Conservation (phyloP, 148 eudicot species). For the Chenopodium quinoa region DNA sequence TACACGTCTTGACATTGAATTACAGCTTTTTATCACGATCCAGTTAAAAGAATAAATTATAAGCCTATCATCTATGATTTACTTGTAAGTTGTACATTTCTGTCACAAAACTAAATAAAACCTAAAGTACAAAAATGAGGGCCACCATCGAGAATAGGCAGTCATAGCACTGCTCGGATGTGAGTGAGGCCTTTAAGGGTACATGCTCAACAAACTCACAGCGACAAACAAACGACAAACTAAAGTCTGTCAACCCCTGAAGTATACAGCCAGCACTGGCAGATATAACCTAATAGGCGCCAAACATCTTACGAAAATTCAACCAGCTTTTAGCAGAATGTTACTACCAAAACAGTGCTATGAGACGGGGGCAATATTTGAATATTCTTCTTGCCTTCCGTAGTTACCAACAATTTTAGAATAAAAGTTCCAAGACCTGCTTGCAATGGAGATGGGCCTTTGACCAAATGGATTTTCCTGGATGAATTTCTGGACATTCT, state of each 20-base stretch:
- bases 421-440: constrained; percentile 52
- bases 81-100: constrained; percentile 22
- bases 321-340: constrained; percentile 3
- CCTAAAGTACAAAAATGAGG: constrained; percentile 27
- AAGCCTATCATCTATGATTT: constrained; percentile 24
- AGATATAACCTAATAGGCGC: constrained; percentile 4
- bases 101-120: constrained; percentile 13
- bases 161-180: not conserved
- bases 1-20: not conserved
- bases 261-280: constrained; percentile 4
- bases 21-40: constrained; percentile 13
- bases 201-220: constrained; percentile 1
- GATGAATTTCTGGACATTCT: constrained; percentile 58
- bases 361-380: constrained; percentile 1
- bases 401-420: constrained; percentile 35
- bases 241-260: not conserved
- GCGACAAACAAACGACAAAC: constrained; percentile 7
- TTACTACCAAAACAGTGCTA: constrained; percentile 9
- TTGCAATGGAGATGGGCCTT: constrained; percentile 45
- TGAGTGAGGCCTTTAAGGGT: not conserved
- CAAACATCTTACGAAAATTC: constrained; percentile 2
- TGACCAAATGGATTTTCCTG: constrained; percentile 72
- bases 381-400: constrained; percentile 5
- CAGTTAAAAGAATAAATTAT: constrained; percentile 22
- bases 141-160: not conserved